These are phyloP conservation scores for Metrosideros polymorpha DNA, from an alignment of 441 rosid species.

Conservation along the genomic window DNA sequence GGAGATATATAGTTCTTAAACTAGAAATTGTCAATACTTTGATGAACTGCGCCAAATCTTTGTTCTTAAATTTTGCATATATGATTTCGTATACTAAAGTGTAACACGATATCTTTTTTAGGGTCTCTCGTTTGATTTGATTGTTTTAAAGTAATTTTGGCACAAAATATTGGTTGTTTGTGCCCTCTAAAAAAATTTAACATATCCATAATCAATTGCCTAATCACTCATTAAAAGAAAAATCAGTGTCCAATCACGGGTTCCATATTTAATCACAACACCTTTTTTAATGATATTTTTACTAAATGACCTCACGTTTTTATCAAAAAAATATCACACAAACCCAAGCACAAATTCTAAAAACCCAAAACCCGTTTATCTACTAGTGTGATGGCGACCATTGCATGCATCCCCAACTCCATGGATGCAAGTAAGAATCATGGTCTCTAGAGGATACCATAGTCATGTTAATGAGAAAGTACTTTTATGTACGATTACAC, in stretches of 20 bases:
- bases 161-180: too few relatives aligned
- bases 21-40: neutral
- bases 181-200: too few relatives aligned
- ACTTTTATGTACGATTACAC: accelerated
- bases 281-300: neutral
- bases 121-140: neutral
- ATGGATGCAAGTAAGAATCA: too few relatives aligned
- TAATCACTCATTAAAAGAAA: too few relatives aligned
- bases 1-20: accelerated
- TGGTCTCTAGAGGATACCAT: accelerated
- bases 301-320: neutral
- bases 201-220: too few relatives aligned
- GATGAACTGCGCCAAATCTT: neutral
- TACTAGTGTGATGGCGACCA: too few relatives aligned
- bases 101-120: neutral
- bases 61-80: accelerated
- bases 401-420: too few relatives aligned
- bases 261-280: neutral
- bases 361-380: too few relatives aligned
- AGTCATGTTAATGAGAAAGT: neutral
- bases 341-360: neutral
- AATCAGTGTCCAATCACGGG: accelerated
- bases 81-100: neutral
- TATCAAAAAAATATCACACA: neutral
- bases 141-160: accelerated